These are phyloP conservation scores for Barnettozyma wickerhamii DNA, from an alignment of 805 yeast species.

Conservation along the genomic window DNA sequence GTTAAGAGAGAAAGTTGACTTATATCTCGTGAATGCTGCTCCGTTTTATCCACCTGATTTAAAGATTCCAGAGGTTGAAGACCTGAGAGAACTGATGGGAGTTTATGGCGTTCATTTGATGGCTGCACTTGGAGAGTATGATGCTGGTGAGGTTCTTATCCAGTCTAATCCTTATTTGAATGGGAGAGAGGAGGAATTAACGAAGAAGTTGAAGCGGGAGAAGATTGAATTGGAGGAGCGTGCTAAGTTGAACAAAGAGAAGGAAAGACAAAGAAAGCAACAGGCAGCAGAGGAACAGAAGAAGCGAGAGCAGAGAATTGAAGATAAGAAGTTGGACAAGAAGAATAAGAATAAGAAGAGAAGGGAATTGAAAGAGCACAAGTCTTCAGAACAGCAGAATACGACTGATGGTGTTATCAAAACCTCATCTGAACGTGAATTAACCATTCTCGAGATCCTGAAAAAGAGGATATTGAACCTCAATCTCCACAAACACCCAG, in stretches of 20 bases:
- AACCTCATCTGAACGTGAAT: not conserved
- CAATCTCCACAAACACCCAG: constrained; percentile 4
- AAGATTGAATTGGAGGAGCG: constrained; percentile 9
- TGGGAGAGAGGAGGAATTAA: constrained; percentile 13
- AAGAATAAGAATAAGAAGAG: constrained; percentile 5
- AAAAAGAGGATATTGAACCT: constrained; percentile 13
- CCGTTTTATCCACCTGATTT: constrained; percentile 4
- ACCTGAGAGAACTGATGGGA: constrained; percentile 20
- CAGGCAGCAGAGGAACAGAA: no score
- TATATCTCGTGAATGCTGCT: constrained; percentile 17
- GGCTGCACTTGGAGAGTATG: constrained; percentile 16
- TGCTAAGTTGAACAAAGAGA: constrained; percentile 6
- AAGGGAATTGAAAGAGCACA: constrained; percentile 1
- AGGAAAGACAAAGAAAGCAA: no score
- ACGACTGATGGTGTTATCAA: not conserved
- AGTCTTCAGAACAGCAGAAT: not conserved
- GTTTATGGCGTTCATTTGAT: constrained; percentile 21
- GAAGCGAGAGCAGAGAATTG: constrained; percentile 15
- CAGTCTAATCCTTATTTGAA: constrained; percentile 15
- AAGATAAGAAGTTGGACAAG: constrained; percentile 10
- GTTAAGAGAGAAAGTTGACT: constrained; percentile 19
- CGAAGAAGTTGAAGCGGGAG: constrained; percentile 10
- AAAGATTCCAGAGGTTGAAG: constrained; percentile 1
- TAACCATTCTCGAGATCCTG: constrained; percentile 14
- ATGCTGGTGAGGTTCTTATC: constrained; percentile 22